phyloP scores from a whole-genome alignment of 108 stramenopile species.

The Nitzschia sp. region DNA sequence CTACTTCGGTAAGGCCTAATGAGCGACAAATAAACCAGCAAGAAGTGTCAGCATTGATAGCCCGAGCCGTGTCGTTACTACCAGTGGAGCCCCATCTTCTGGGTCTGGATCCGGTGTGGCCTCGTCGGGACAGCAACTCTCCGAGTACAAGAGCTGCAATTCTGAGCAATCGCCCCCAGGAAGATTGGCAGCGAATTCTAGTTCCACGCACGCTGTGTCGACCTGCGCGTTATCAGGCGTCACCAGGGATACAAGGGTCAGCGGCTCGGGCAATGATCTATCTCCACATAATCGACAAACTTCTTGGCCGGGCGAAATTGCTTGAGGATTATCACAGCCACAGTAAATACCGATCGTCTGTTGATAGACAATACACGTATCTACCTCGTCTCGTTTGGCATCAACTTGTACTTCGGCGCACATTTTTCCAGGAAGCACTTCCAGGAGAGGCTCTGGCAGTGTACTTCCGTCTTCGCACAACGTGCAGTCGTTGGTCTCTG shows the following conservation, averaged over 20 bases:
- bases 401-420: conserved; percentile 30
- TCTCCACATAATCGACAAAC: conserved; percentile 14
- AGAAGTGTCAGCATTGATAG: too few relatives aligned
- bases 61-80: too few relatives aligned
- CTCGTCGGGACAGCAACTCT: neutral
- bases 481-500: conserved; percentile 19
- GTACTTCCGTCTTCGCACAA: conserved; percentile 26
- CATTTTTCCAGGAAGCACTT: conserved; percentile 4
- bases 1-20: too few relatives aligned
- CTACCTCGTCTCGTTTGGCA: conserved; percentile 23
- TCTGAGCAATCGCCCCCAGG: neutral
- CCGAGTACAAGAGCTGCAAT: neutral
- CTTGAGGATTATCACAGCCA: conserved; percentile 18
- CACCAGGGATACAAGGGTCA: neutral
- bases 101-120: neutral
- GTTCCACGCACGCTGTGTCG: conserved; percentile 8
- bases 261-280: neutral
- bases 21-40: too few relatives aligned
- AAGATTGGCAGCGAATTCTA: conserved; percentile 25
- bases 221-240: neutral
- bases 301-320: neutral
- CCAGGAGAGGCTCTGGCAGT: conserved; percentile 20
- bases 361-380: conserved; percentile 24
- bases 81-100: neutral
- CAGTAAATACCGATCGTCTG: conserved; percentile 26